Conservation (phyloP, 1,284 basidiomycete genomes). For the Ustilago vetiveriae region DNA sequence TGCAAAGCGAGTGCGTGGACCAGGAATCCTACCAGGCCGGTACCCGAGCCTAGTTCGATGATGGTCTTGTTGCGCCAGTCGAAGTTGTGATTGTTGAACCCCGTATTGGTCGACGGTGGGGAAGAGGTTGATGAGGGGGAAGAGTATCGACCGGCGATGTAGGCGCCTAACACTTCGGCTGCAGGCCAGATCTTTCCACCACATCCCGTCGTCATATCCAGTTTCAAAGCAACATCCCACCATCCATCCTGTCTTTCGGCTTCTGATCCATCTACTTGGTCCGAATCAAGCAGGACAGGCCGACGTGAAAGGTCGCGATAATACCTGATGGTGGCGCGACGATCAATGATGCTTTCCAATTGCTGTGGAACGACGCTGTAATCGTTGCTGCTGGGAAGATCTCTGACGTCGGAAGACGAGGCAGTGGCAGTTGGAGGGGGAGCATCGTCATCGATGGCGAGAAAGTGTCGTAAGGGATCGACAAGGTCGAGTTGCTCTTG, state of each 20-base stretch:
- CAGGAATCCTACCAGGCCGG: constrained; percentile 86
- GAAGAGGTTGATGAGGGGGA: background rate
- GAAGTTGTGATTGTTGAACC: constrained; percentile 15
- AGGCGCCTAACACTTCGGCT: constrained; percentile 76
- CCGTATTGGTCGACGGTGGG: background rate
- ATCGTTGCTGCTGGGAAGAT: constrained; percentile 10
- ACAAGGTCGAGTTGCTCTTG: constrained; percentile 72
- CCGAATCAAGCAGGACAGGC: constrained; percentile 16
- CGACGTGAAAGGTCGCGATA: constrained; percentile 25
- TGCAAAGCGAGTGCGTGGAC: constrained; percentile 75
- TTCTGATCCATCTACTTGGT: background rate
- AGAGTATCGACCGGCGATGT: constrained; percentile 46
- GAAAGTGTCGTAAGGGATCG: constrained; percentile 76
- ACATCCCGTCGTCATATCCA: constrained; percentile 85
- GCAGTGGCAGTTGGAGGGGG: background rate
- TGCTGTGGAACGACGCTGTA: constrained; percentile 72
- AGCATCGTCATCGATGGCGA: constrained; percentile 60
- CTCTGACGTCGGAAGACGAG: constrained; percentile 14
- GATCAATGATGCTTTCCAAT: constrained; percentile 70
- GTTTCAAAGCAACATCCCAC: constrained; percentile 70
- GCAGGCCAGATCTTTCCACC: constrained; percentile 92
- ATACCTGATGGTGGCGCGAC: constrained; percentile 49
- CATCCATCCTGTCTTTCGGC: background rate
- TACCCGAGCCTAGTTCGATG: constrained; percentile 84
- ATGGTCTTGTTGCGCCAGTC: constrained; percentile 68